Base-by-base conservation (phyloP, 495 filamentous ascomycete species). In the Neurospora pannonica region DNA sequence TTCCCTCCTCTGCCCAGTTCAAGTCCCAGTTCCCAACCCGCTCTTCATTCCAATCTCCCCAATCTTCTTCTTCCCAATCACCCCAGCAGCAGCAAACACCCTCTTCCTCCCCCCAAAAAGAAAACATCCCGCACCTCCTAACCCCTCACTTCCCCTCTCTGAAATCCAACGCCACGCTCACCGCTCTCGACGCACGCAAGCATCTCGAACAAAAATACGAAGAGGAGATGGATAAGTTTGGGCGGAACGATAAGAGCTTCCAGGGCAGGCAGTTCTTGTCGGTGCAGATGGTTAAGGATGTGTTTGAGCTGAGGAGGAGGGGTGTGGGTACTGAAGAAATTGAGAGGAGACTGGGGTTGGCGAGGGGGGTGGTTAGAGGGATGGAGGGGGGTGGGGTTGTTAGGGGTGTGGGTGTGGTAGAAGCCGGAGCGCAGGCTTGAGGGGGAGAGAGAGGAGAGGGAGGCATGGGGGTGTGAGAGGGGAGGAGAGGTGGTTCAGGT, bases 211-310 rank as follows among this genome's bases (percentile, higher is more conserved):
- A 79, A 5, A 73, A 76, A 13, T 85, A 83, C 15, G 74, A 81
- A 0, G 73, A 73, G 13, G 84, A 87, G 76, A 81, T 85, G 60
- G 75, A 84, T 24, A 75, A 78, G 37, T 71, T 77, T 28, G 80
- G 79, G 1, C 4, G 54, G 3, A 67, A 67, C 19, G 76, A 74
- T 11, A 75, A 76, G 38, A 73, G 24, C 15, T 72, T 78, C 24
- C 48, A 76, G 37, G 83, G 84, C 0, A 77, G 77, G 42, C 81
- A 85, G 73, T 84, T 85, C 37, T 72, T 86, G 28, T 82, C 86
- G 36, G 77, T 85, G 8, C 73, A 70, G 13, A 84, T 82, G 34
- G 71, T 87, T 19, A 79, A 77, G 67, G 77, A 83, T 19, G 77
- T 81, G 7, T 71, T 87, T 10, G 71, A 80, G 0, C 73, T 86